Evolutionary conservation across 768 basidiomycete species (phyloP), one percentile per base, ranked within the genome.

Genomic region (Tylopilus sp.): DNA sequence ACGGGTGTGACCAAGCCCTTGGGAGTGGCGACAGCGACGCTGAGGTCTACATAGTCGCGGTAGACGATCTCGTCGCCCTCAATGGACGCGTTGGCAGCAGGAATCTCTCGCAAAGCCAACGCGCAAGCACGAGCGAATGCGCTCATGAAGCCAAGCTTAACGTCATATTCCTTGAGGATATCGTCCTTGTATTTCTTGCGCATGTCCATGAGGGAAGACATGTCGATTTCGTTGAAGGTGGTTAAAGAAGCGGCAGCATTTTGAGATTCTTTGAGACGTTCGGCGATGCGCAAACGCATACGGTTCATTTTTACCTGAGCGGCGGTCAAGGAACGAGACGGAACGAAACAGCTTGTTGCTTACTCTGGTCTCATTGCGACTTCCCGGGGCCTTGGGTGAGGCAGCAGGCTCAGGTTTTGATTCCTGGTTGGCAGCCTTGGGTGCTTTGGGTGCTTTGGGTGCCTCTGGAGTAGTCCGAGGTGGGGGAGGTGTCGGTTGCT

Each of bases 151-250:
- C 97, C 95, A 56, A 99, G 81, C 71, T 98, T 98, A 69, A 98
- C 86, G 45, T 93, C 95, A 60, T 94, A 88, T 65, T 85, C 81
- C 71, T 98, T 97, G 40, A 93, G 75, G 35, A 98, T 76, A 40
- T 80, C 75, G 57, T 97, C 94, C 78, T 98, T 98, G 83, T 93
- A 95, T 67, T 86, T 83, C 68, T 86, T 83, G 63, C 95, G 89
- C 85, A 98, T 83, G 38, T 87, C 85, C 76, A 97, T 89, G 50
- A 98, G 75, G 39, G 90, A 86, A 38, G 92, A 94, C 95, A 99
- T 98, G 76, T 98, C 95, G 66, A 99, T 91, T 74, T 99, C 95
- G 75, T 99, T 98, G 82, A 99, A 99, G 22, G 95, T 98, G 30
- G 97, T 98, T 53, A 98, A 72, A 44, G 93, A 95, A 42, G 95